Evolutionary conservation across 2,329 filamentous ascomycete species (phyloP).

Genomic region (Colletotrichum echinochloae): DNA sequence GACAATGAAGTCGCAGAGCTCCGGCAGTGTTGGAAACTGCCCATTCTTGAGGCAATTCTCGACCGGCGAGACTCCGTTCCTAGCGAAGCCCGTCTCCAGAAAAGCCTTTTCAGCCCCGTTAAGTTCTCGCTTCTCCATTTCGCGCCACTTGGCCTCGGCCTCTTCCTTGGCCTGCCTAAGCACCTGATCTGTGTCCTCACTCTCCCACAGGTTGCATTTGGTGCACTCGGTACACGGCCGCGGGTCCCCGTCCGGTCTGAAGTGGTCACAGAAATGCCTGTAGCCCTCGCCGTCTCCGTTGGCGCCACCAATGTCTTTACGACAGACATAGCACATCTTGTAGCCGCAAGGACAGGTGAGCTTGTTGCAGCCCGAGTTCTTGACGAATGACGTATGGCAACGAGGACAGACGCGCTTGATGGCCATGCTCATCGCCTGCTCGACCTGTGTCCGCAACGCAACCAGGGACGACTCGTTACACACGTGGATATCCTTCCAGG

Average conservation of each 20-base stretch:
- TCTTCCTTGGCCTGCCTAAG: conserved; percentile 76
- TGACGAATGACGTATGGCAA: conserved; percentile 93
- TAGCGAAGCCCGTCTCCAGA: conserved; percentile 65
- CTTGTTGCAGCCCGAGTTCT: conserved; percentile 95
- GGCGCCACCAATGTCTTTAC: conserved; percentile 73
- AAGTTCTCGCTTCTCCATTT: conserved; percentile 70
- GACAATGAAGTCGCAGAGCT: conserved; percentile 60
- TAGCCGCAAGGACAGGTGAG: conserved; percentile 96
- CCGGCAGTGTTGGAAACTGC: conserved; percentile 53
- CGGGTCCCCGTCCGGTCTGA: conserved; percentile 81
- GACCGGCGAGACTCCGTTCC: conserved; percentile 45
- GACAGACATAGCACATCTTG: conserved; percentile 97
- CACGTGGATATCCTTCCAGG: conserved; percentile 88
- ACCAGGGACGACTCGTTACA: conserved; percentile 88
- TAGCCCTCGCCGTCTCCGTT: conserved; percentile 75
- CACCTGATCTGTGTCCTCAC: conserved; percentile 77
- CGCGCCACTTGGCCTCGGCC: conserved; percentile 78
- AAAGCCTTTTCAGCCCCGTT: conserved; percentile 67
- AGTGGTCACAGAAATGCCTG: conserved; percentile 95
- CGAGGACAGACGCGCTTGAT: conserved; percentile 95
- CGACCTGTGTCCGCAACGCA: conserved; percentile 87
- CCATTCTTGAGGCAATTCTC: conserved; percentile 50
- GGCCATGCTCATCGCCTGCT: conserved; percentile 92
- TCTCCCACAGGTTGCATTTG: conserved; percentile 82
- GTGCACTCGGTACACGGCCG: conserved; percentile 82